A percentile compares a stretch with the other conserved stretches of the same genome.
Evolutionary conservation across 2,329 filamentous ascomycete genomes (phyloP).

Genomic region (Plectosphaerella plurivora): DNA sequence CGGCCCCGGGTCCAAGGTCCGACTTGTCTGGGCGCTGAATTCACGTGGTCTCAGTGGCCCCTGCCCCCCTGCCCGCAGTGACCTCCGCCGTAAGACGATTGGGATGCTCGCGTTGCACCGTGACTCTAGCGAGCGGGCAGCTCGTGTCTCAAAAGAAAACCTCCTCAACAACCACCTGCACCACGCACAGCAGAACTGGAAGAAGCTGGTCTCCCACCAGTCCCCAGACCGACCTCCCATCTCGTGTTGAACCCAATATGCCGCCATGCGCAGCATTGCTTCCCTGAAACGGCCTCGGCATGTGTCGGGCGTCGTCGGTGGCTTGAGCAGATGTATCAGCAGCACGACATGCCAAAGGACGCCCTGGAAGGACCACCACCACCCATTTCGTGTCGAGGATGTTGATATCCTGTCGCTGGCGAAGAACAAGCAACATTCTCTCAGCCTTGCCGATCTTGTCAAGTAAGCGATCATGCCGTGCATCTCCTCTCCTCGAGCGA

Average conservation of each 20-base stretch:
- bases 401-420: slow-evolving; percentile 75
- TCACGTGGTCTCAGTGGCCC: too few species aligned
- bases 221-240: too few species aligned
- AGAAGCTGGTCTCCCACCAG: too few species aligned
- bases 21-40: too few species aligned
- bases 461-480: slow-evolving; percentile 51
- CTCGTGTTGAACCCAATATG: slow-evolving; percentile 24
- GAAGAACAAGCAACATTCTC: slow-evolving; percentile 69
- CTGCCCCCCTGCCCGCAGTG: too few species aligned
- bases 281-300: slow-evolving; percentile 32
- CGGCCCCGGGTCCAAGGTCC: background rate
- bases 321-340: background rate
- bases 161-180: too few species aligned
- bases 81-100: too few species aligned
- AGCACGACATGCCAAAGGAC: background rate
- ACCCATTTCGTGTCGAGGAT: slow-evolving; percentile 9
- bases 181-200: too few species aligned
- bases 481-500: background rate
- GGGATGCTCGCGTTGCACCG: too few species aligned
- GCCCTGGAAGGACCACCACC: background rate
- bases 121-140: too few species aligned
- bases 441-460: slow-evolving; percentile 85
- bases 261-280: slow-evolving; percentile 38
- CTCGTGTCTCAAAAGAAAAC: too few species aligned
- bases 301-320: slow-evolving; percentile 8